These are phyloP conservation scores for Ophiocordyceps camponoti-floridani DNA, from an alignment of 2,329 filamentous ascomycete genomes.

Conservation along the genomic window DNA sequence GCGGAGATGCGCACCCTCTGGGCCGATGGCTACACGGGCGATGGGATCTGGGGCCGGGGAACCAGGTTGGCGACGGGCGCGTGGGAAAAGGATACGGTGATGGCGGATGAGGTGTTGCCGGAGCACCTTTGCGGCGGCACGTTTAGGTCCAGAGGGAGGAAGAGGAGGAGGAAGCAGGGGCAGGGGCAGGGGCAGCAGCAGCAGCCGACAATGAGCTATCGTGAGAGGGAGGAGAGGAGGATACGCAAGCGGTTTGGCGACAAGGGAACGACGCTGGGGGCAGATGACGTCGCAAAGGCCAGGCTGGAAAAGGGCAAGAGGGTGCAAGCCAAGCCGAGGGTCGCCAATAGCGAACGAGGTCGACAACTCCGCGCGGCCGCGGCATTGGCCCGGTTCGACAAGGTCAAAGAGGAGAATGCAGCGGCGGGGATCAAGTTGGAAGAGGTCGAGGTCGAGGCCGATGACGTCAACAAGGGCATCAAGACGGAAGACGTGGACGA, in stretches of 20 bases:
- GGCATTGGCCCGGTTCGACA: conserved; percentile 54
- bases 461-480: conserved; percentile 6
- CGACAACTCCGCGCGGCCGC: conserved; percentile 62
- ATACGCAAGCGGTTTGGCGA: conserved; percentile 63
- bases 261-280: conserved; percentile 50
- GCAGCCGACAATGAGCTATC: conserved; percentile 37
- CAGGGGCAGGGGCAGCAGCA: conserved; percentile 5
- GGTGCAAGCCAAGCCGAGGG: conserved; percentile 47
- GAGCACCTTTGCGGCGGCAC: conserved; percentile 70
- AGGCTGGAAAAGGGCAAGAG: conserved; percentile 50
- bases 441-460: no score
- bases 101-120: conserved; percentile 37
- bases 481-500: conserved; percentile 14
- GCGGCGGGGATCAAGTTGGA: no score
- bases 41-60: conserved; percentile 70
- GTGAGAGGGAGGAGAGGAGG: conserved; percentile 53
- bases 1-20: conserved; percentile 54
- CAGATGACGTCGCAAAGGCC: conserved; percentile 45
- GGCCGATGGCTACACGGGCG: conserved; percentile 53
- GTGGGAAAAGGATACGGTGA: conserved; percentile 35
- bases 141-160: conserved; percentile 43
- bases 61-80: conserved; percentile 40
- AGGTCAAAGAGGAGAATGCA: conserved; percentile 28
- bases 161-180: conserved; percentile 26
- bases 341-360: conserved; percentile 57